These are phyloP conservation scores for Populus hybrid DNA, from an alignment of 441 rosid species.

Conservation along the genomic window DNA sequence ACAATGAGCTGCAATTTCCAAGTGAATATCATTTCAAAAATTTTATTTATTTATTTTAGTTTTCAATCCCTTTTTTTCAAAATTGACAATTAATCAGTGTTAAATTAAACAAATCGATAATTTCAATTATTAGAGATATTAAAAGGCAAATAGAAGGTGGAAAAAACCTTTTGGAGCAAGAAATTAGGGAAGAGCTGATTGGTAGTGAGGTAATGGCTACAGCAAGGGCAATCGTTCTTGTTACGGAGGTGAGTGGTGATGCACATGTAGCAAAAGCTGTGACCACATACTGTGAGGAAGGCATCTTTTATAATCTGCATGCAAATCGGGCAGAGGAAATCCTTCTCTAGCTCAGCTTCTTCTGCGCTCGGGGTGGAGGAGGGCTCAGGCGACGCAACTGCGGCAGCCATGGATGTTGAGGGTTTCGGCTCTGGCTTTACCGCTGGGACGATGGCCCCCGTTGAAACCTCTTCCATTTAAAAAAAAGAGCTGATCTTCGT, in stretches of 20 bases:
- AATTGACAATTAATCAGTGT: not conserved
- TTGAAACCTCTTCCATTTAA: conserved; percentile 61
- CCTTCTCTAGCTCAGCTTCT: conserved; percentile 62
- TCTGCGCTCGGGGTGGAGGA: conserved; percentile 24
- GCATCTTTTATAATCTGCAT: conserved; percentile 97
- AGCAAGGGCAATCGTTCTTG: conserved; percentile 97
- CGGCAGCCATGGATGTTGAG: conserved; percentile 24
- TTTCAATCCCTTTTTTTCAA: not conserved
- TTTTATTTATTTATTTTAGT: conserved; percentile 5
- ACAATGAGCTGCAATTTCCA: conserved; percentile 36
- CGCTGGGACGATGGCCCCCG: conserved; percentile 80
- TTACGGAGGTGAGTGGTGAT: conserved; percentile 84
- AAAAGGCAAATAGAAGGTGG: not conserved
- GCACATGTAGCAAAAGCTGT: conserved; percentile 97
- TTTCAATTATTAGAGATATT: not conserved
- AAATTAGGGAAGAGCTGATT: conserved; percentile 88
- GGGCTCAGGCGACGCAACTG: conserved; percentile 27
- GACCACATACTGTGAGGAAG: conserved; percentile 90
- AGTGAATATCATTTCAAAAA: conserved; percentile 32
- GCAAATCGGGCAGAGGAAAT: conserved; percentile 90
- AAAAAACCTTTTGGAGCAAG: conserved; percentile 79
- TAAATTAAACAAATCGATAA: not conserved
- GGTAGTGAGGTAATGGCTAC: conserved; percentile 71
- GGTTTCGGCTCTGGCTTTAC: conserved; percentile 54
- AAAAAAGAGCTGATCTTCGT: not conserved